A percentile compares a stretch with the other conserved stretches of the same genome.
These are phyloP conservation scores for Andrographis paniculata DNA, from an alignment of 305 asterid genomes.

Conservation along the genomic window DNA sequence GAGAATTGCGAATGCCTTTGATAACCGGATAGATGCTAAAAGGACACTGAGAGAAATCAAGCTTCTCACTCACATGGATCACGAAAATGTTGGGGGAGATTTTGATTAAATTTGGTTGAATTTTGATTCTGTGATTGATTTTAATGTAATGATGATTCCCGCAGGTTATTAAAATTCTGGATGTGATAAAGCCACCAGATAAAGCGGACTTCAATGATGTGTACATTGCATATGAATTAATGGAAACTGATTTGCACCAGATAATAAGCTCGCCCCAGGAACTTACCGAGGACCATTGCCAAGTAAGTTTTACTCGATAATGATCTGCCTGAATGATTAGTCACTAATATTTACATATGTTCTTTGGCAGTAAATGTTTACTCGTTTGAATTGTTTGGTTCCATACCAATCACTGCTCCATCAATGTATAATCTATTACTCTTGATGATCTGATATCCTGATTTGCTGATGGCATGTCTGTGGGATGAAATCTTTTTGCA, in stretches of 20 bases:
- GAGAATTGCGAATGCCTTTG: slow-evolving; percentile 86
- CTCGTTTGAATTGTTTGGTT: too few species aligned
- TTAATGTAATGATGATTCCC: not conserved
- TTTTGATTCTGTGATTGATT: not conserved
- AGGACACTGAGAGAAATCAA: slow-evolving; percentile 85
- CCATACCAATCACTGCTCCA: too few species aligned
- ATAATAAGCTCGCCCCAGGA: slow-evolving; percentile 69
- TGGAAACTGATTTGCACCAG: slow-evolving; percentile 94
- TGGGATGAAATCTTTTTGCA: too few species aligned
- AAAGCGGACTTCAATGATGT: slow-evolving; percentile 64
- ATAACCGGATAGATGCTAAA: slow-evolving; percentile 82
- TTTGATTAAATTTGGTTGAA: not conserved
- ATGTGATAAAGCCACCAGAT: slow-evolving; percentile 59
- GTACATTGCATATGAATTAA: slow-evolving; percentile 74
- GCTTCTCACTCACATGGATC: slow-evolving; percentile 92
- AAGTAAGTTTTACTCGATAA: slow-evolving; percentile 37
- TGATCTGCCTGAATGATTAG: too few species aligned
- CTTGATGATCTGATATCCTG: too few species aligned
- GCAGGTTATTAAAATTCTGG: slow-evolving; percentile 75
- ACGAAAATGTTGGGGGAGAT: slow-evolving; percentile 53
- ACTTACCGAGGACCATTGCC: slow-evolving; percentile 87
- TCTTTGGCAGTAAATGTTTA: too few species aligned
- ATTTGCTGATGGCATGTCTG: too few species aligned
- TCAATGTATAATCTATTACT: too few species aligned
- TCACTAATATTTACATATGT: too few species aligned